A percentile compares a stretch with the other conserved stretches of the same genome.
phyloP scores from a whole-genome alignment of 768 basidiomycete genomes.

The Trametes cingulata region DNA sequence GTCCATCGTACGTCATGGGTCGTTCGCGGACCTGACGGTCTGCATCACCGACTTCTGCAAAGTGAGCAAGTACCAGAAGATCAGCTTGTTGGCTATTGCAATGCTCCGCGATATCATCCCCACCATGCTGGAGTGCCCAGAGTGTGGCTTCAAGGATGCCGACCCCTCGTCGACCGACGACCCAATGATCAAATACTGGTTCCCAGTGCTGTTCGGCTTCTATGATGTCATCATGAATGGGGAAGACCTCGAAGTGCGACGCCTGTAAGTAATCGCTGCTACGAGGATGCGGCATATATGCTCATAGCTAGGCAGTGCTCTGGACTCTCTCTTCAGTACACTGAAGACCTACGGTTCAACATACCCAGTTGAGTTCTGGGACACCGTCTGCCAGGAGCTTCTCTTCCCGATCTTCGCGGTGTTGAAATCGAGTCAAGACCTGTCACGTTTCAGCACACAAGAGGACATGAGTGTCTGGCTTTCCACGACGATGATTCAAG shows the following conservation, averaged over 20 bases:
- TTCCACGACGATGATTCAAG: slow-evolving; percentile 98
- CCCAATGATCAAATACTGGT: slow-evolving; percentile 95
- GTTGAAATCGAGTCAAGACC: slow-evolving; percentile 87
- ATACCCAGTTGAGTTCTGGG: slow-evolving; percentile 95
- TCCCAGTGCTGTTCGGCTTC: slow-evolving; percentile 94
- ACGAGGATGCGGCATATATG: background rate
- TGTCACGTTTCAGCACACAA: slow-evolving; percentile 91
- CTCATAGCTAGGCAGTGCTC: slow-evolving; percentile 57
- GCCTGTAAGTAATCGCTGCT: slow-evolving; percentile 65
- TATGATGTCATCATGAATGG: slow-evolving; percentile 99
- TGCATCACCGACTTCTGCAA: slow-evolving; percentile 99
- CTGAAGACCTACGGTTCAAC: slow-evolving; percentile 85
- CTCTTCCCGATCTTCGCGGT: slow-evolving; percentile 99
- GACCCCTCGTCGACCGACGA: slow-evolving; percentile 58
- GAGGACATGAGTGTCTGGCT: slow-evolving; percentile 99
- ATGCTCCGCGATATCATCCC: slow-evolving; percentile 95
- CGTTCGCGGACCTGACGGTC: slow-evolving; percentile 93
- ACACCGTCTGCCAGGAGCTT: slow-evolving; percentile 93
- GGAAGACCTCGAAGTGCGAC: slow-evolving; percentile 95
- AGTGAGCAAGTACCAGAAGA: slow-evolving; percentile 99
- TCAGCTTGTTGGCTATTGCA: slow-evolving; percentile 92
- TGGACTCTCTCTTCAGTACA: slow-evolving; percentile 95
- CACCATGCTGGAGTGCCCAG: slow-evolving; percentile 84
- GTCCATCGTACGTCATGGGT: slow-evolving; percentile 89
- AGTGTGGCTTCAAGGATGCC: slow-evolving; percentile 49